Conservation (phyloP, 2,329 filamentous ascomycete genomes). For the Cladophialophora yegresii region DNA sequence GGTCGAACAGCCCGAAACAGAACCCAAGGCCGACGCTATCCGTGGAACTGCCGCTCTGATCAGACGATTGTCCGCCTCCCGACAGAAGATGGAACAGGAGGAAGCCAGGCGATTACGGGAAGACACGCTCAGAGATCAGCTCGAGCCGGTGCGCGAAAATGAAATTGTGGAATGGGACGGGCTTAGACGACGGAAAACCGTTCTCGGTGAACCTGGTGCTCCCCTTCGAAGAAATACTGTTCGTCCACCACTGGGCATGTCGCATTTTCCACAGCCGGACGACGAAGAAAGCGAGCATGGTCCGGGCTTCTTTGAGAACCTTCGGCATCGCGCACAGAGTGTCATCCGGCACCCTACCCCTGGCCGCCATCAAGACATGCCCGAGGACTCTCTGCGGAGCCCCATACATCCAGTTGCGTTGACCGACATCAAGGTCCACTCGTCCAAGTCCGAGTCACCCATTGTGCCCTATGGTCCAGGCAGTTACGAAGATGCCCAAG, state of each 20-base stretch:
- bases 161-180: slow-evolving; percentile 91
- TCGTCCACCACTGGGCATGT: slow-evolving; percentile 85
- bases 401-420: slow-evolving; percentile 64
- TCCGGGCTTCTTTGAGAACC: slow-evolving; percentile 44
- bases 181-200: slow-evolving; percentile 69
- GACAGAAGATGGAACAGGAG: slow-evolving; percentile 75
- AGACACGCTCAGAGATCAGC: slow-evolving; percentile 70
- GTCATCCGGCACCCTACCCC: slow-evolving; percentile 40
- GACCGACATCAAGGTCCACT: slow-evolving; percentile 60
- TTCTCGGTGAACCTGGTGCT: slow-evolving; percentile 52
- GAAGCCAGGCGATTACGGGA: slow-evolving; percentile 77
- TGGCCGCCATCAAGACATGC: slow-evolving; percentile 42
- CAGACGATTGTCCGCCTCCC: slow-evolving; percentile 72
- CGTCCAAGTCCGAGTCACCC: slow-evolving; percentile 51
- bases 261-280: slow-evolving; percentile 66
- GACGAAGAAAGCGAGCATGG: slow-evolving; percentile 34
- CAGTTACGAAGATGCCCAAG: slow-evolving; percentile 40
- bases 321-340: slow-evolving; percentile 45
- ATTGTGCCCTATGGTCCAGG: slow-evolving; percentile 36
- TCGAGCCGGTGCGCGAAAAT: slow-evolving; percentile 76
- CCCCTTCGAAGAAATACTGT: slow-evolving; percentile 50
- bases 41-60: slow-evolving; percentile 87
- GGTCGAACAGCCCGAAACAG: slow-evolving; percentile 92
- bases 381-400: slow-evolving; percentile 49
- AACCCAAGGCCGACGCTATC: slow-evolving; percentile 95